Base-by-base conservation (phyloP, 495 filamentous ascomycete species). In the Neurospora tetrasperma region DNA sequence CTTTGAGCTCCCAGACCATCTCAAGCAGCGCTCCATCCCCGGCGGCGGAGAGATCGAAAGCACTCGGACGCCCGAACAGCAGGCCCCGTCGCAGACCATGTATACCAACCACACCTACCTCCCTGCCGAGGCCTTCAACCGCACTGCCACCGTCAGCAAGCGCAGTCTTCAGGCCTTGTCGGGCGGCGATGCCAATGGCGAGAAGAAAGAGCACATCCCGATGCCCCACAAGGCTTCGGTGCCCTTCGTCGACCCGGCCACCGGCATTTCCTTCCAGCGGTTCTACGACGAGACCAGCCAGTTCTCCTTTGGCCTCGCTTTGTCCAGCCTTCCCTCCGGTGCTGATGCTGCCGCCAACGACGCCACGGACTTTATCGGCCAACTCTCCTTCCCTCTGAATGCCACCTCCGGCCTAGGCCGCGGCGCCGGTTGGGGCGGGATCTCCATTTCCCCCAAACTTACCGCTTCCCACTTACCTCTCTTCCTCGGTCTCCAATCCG, bases 241-340 rank as follows among this genome's bases (percentile, higher is more conserved):
- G 1, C 38, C 77, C 31, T 80, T 78, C 71, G 73, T 62, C 18
- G 80, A 81, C 69, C 73, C 73, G 11, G 59, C 48, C 23, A 81
- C 77, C 0, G 77, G 76, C 1, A 77, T 79, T 40, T 54, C 75
- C 5, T 75, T 81, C 43, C 76, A 81, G 71, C 76, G 76, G 31
- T 81, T 81, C 75, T 75, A 79, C 70, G 79, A 76, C 41, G 73
- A 69, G 20, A 35, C 43, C 1, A 76, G 75, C 16, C 38, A 46
- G 42, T 81, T 79, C 43, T 70, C 70, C n/a, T 78, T 81, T 38
- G 79, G 73, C 42, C 72, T 81, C 18, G 76, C 78, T 14, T 73
- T 81, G 1, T 77, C 79, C 8, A 18, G 54, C 54, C 0, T 66
- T 0, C 54, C 39, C 39, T 39, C 54, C 20, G 23, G 2, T 38